Conservation (phyloP, 2,329 filamentous ascomycete genomes). For the Hymenotorrendiella dingleyae region DNA sequence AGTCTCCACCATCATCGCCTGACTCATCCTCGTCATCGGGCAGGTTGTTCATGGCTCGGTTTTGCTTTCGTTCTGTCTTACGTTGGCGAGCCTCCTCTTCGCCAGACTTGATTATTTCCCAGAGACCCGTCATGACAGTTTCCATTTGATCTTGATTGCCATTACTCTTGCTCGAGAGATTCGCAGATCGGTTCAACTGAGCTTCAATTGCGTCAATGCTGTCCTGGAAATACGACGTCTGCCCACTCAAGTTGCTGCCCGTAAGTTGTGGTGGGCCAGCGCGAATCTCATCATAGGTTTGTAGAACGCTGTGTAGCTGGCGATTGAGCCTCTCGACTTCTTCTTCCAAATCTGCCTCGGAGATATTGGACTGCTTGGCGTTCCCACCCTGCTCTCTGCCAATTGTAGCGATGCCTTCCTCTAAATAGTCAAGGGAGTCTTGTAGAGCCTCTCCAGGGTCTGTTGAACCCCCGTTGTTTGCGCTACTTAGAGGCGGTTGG, state of each 20-base stretch:
- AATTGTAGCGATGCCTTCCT: conserved; percentile 57
- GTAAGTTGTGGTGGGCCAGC: conserved; percentile 53
- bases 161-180: conserved; percentile 13
- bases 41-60: conserved; percentile 50
- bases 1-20: conserved; percentile 53
- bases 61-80: conserved; percentile 47
- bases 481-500: conserved; percentile 29
- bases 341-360: conserved; percentile 35
- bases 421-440: conserved; percentile 64
- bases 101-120: conserved; percentile 43
- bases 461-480: conserved; percentile 36
- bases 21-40: conserved; percentile 55
- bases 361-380: conserved; percentile 18
- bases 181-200: conserved; percentile 22
- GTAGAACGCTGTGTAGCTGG: conserved; percentile 55
- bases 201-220: conserved; percentile 46
- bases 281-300: conserved; percentile 41
- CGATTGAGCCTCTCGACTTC: conserved; percentile 58
- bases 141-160: conserved; percentile 47
- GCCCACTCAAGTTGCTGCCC: conserved; percentile 55
- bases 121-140: conserved; percentile 42
- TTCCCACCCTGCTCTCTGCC: conserved; percentile 43
- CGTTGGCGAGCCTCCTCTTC: conserved; percentile 50
- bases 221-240: conserved; percentile 62
- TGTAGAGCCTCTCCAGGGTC: conserved; percentile 43